Base-by-base conservation (phyloP, 2,329 filamentous ascomycete species). In the Septoria linicola region DNA sequence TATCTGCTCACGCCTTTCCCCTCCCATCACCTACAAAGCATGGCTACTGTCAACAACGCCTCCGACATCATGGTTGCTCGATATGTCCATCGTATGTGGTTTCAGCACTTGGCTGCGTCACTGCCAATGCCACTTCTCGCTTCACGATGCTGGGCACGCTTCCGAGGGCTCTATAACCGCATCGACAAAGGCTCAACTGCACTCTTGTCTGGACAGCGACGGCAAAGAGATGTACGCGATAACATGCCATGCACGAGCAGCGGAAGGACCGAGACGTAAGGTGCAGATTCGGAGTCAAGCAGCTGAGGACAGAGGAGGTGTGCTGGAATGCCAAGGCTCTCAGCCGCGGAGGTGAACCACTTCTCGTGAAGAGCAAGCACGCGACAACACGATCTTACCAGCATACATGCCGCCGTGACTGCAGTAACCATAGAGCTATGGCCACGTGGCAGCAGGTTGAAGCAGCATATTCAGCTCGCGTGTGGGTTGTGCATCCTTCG, bases 141-240 rank as follows among this genome's bases (percentile, higher is more conserved):
- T 37, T 32, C 43, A 35, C 31, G 31, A 46, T 23, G 43, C 43
- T 46, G 30, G 43, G 43, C 43, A 37, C 17, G 43, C 19, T 25
- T 16, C 23, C 20, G 42, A 8, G n/a, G n/a, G n/a, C n/a, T n/a
- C n/a, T n/a, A n/a, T n/a, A n/a, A n/a, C n/a, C n/a, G 14, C 13
- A 37, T 16, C n/a, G 11, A n/a, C 31, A 13, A 34, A 6, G 31
- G 11, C 4, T n/a, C 31, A 16, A 34, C 4, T 13, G 14, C 11
- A 6, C 31, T 4, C 14, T 7, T 4, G 23, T 27, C 23, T 27
- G 5, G 5, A 27, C 10, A 27, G 10, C 23, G 10, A 10, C 23
- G 5, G 23, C 23, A 10, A 5, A 27, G 23, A 27, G 23, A 27
- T 27, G 23, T 10, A 10, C 23, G 5, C 23, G 23, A 27, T 10